Evolutionary conservation across 2,329 filamentous ascomycete genomes (phyloP).

Genomic region (Chrysosporium keratinophilum): DNA sequence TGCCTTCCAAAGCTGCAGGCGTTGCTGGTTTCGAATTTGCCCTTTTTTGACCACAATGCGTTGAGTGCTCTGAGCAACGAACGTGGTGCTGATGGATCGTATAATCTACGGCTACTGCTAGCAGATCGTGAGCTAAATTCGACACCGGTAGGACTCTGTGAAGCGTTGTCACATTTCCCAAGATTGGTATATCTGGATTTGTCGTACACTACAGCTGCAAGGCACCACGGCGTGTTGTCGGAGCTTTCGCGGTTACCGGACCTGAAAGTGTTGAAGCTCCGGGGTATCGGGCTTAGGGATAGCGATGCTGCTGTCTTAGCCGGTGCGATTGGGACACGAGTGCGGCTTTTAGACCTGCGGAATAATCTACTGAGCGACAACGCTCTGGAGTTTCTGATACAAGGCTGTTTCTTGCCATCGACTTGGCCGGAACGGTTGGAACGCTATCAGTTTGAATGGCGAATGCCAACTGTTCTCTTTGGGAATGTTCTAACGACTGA

Average conservation of each 20-base stretch:
- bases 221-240: slow-evolving; percentile 40
- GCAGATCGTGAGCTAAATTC: slow-evolving; percentile 49
- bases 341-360: slow-evolving; percentile 48
- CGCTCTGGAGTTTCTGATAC: slow-evolving; percentile 43
- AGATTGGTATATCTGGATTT: slow-evolving; percentile 49
- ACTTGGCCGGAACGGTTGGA: slow-evolving; percentile 19
- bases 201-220: slow-evolving; percentile 44
- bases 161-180: slow-evolving; percentile 45
- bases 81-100: neutral
- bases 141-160: slow-evolving; percentile 45
- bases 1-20: slow-evolving; percentile 50
- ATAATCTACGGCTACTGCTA: slow-evolving; percentile 46
- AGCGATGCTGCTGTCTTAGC: slow-evolving; percentile 44
- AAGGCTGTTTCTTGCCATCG: slow-evolving; percentile 39
- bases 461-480: slow-evolving; percentile 19
- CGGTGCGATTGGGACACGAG: slow-evolving; percentile 41
- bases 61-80: slow-evolving; percentile 39
- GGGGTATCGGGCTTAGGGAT: slow-evolving; percentile 45
- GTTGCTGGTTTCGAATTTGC: slow-evolving; percentile 48
- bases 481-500: slow-evolving; percentile 31
- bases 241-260: slow-evolving; percentile 39
- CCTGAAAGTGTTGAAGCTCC: slow-evolving; percentile 48
- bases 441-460: slow-evolving; percentile 16
- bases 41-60: slow-evolving; percentile 53
- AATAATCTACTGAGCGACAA: slow-evolving; percentile 49